Base-by-base conservation (phyloP, 371 early-diverging fungal genomes). In the Actinomucor elegans region DNA sequence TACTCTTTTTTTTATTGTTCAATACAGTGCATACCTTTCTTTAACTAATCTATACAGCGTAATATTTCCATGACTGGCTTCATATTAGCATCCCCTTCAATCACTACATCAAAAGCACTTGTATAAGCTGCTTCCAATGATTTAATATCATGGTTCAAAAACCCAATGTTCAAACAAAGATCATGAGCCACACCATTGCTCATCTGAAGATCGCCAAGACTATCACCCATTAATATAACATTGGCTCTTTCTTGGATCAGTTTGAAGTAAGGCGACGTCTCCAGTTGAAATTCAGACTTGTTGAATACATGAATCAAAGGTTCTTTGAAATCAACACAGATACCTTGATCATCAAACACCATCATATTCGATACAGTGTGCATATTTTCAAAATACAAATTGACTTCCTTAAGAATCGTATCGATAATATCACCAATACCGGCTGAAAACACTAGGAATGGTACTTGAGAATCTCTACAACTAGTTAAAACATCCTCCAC, bases 301-400 rank as follows among this genome's bases (percentile, higher is more conserved):
- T 90, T 91, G 60, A 90, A 84, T 1, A 84, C 76, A 66, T 91
- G 90, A 41, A 90, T 87, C 38, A 88, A 33, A 0, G 88, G 90
- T 3, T 79, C 84, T 33, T 75, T 63, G 50, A 91, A 90, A 6
- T 61, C 78, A 14, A 71, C 73, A 40, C 77, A 80, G 3, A 76
- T 50, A 21, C 61, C 74, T 12, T 73, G 45, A 7, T 72, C 75
- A 51, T 86, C 68, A 63, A 89, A 88, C 3, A 67, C 55, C 89
- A 91, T 86, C 69, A 67, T 61, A 61, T 91, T 91, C 18, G 89
- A 87, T 0, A 90, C 87, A 37, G 88, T 79, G 53, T 89, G 85
- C 79, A 91, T 79, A 52, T 84, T 85, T 0, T 70, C 64, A 41
- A 55, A 64, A 17, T 72, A 60, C 29, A 87, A 57, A 9, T 59